Evolutionary conservation across 257 asterid species (phyloP), one percentile per base, ranked within the genome.

Genomic region (Nicotiana obtusifolia): DNA sequence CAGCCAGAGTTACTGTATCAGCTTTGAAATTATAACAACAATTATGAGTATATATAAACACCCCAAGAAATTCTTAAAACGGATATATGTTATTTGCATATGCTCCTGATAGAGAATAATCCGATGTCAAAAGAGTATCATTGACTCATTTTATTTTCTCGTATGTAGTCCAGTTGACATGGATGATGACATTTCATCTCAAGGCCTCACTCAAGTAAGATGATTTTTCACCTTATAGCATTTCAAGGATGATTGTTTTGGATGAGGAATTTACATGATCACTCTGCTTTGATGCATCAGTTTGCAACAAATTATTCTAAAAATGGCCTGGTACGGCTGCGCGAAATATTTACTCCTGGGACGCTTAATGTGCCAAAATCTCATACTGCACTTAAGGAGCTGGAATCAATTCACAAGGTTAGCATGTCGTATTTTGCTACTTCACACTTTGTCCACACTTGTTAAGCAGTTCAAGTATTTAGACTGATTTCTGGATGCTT

Each of bases 351-450:
- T 87, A 94, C 88, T 61, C 97, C 98, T 0, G 99, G 97, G 82
- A 89, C 93, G 4, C 91, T 95, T 60, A 84, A 80, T 86, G 90
- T 95, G 82, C 98, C 99, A 17, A 86, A 85, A 85, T 86, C 99
- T 64, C 98, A 88, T 3, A 84, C 85, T 61, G 93, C 91, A 71
- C 94, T 95, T 28, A 91, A 91, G 91, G 98, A 92, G 88, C 97
- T 95, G 79, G 99, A 95, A 91, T 95, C 99, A 2, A 94, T 95
- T 86, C 99, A 95, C 89, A 95, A 95, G 98, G 98, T 95, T 76
- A 10, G 93, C 77, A 22, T 37, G 78, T 47, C 22, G 4, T 73
- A 24, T 47, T 71, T 47, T 22, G 61, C 16, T 73, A 47, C 49
- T 44, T 73, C 13, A 47, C 61, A 73, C 37, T 20, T 22, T 73